phyloP scores from a whole-genome alignment of 2,329 filamentous ascomycete genomes.

The Penicillium sp. region DNA sequence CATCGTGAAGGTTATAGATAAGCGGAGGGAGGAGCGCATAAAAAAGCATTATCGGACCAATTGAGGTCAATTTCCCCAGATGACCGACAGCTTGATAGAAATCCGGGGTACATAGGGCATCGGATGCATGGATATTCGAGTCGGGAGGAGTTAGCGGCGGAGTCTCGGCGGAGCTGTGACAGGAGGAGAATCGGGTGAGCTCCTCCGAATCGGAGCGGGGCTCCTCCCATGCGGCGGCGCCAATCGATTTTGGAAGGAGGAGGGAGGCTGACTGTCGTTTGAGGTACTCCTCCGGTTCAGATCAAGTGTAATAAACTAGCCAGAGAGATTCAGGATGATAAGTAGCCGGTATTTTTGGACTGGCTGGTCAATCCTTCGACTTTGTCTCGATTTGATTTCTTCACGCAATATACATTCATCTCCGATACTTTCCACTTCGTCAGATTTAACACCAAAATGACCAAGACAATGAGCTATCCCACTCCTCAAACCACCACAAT shows the following conservation, averaged over 20 bases:
- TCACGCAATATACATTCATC: not conserved
- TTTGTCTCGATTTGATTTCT: not conserved
- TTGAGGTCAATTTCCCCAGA: slow-evolving; percentile 14
- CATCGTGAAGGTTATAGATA: slow-evolving; percentile 12
- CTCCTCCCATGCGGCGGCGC: slow-evolving; percentile 21
- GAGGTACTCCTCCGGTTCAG: not conserved
- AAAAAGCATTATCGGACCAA: slow-evolving; percentile 17
- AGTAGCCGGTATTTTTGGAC: not conserved
- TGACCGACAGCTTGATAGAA: slow-evolving; percentile 2
- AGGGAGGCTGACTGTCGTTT: not conserved
- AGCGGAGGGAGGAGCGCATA: slow-evolving; percentile 9
- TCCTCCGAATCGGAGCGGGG: slow-evolving; percentile 14
- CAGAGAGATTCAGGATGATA: not conserved
- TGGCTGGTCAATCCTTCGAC: not conserved
- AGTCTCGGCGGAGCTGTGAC: not conserved
- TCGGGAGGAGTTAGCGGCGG: slow-evolving; percentile 18
- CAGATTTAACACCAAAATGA: not conserved
- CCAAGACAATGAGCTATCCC: slow-evolving; percentile 12
- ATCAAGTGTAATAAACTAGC: not conserved
- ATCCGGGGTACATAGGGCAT: slow-evolving; percentile 18
- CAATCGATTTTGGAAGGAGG: not conserved
- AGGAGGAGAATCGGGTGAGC: not conserved
- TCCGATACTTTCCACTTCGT: not conserved
- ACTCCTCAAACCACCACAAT: slow-evolving; percentile 11
- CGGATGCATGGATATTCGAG: not conserved